Percentiles rank a stretch among this genome's conserved stretches.
These are phyloP conservation scores for Fusarium chaquense DNA, from an alignment of 2,329 filamentous ascomycete genomes.

Conservation along the genomic window DNA sequence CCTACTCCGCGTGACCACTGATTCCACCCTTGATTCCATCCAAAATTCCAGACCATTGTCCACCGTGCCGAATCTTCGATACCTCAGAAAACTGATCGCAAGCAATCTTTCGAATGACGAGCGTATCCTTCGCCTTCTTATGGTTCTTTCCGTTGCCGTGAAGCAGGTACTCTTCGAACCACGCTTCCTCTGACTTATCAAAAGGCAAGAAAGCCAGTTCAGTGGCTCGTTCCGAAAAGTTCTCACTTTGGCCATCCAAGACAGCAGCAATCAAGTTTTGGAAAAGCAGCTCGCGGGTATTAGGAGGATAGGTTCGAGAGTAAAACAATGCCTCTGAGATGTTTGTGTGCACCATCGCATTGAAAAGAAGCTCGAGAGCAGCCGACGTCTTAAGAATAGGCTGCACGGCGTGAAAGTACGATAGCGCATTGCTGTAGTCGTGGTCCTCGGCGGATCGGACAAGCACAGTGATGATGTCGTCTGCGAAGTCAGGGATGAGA, in stretches of 20 bases:
- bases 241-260: conserved; percentile 58
- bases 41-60: conserved; percentile 63
- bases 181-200: conserved; percentile 75
- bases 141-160: conserved; percentile 73
- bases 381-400: conserved; percentile 75
- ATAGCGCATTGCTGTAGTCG: conserved; percentile 75
- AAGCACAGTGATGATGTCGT: conserved; percentile 81
- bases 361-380: conserved; percentile 75
- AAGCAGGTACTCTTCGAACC: conserved; percentile 78
- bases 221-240: conserved; percentile 67
- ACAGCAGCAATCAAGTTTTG: conserved; percentile 72
- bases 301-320: conserved; percentile 72
- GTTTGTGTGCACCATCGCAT: conserved; percentile 74
- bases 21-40: conserved; percentile 64
- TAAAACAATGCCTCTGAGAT: conserved; percentile 81
- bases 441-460: conserved; percentile 69
- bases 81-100: conserved; percentile 69
- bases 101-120: conserved; percentile 79
- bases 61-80: conserved; percentile 57
- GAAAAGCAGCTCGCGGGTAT: conserved; percentile 73
- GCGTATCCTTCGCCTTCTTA: conserved; percentile 76
- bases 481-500: conserved; percentile 82
- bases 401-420: conserved; percentile 82
- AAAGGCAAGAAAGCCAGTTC: conserved; percentile 81
- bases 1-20: conserved; percentile 50